Base-by-base conservation (phyloP, 768 basidiomycete genomes). In the Clavulina sp. region DNA sequence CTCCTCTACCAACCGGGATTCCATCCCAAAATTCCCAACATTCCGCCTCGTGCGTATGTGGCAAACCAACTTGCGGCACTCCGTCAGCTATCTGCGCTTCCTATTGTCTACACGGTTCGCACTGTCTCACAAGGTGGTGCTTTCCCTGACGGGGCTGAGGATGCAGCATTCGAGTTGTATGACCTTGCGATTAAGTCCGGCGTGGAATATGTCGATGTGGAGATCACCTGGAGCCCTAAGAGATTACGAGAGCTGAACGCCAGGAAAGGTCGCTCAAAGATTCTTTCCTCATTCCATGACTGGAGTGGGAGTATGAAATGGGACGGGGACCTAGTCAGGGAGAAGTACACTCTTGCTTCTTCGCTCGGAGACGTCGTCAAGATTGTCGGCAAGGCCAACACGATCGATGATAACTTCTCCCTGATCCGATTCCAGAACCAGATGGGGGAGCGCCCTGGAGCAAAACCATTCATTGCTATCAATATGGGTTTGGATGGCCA, bases 241-340 rank as follows among this genome's bases (percentile, higher is more conserved):
- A 60, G 70, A 47, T 75, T 92, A 52, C 70, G 70, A 29, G 71
- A 74, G 2, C 66, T 96, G 41, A 64, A 70, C 26, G 59, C 68
- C 9, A 69, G 68, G 50, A 93, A 89, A 63, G 79, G 85, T 0
- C 59, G 66, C 36, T 83, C 89, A 0, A 73, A 80, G 57, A 76
- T 96, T 60, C 80, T 99, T 52, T 84, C 88, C 0, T 95, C 91
- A 4, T 95, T 82, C 80, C 93, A 96, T 61, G 91, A 99, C 60
- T 91, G 84, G 81, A 80, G 76, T 41, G 92, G 93, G 2, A 69
- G 70, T 9, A 71, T 92, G 69, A 74, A 75, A 57, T 99, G 93
- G 93, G 73, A 78, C 57, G 71, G 81, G 18, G 64, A 73, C 4
- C 63, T 70, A 24, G 76, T 83, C 41, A 73, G 75, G 58, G 74